Base-by-base conservation (phyloP, 805 yeast genomes). In the Saccharomycopsis javanensis region DNA sequence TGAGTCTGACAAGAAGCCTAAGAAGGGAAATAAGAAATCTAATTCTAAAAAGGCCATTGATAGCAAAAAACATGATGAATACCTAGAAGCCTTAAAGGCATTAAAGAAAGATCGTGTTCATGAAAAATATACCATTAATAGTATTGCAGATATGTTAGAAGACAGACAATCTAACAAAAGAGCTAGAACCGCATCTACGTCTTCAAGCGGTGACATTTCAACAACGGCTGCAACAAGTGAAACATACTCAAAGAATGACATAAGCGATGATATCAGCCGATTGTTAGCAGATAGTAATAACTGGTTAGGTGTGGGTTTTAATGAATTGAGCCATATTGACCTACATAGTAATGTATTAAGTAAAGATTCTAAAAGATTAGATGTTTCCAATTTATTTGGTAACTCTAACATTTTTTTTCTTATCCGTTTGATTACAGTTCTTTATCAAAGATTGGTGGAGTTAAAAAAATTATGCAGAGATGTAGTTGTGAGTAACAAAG, bases 401-500 rank as follows among this genome's bases (percentile, higher is more conserved):
- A 91, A 92, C 70, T 85, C 96, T 4, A 83, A 91, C 57, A 80
- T 91, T 38, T 94, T 94, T 67, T 87, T 90, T 34, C 90, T 94
- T 65, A 81, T 90, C 79, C 87, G 99, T 64, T 86, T 86, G 64
- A 74, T 91, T 68, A 82, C 88, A 61, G 86, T 88, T 2, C 71
- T 94, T 23, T 92, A 88, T 68, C 86, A 82, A 65, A 80, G 99
- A 64, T 74, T 94, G 58, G 71, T 73, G 25, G 96, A 90, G 65
- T 81, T 91, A 55, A 92, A 92, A 72, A 69, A 71, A 15, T 73
- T 87, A 72, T 84, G 88, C 66, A 79, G 75, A 2, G 79, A 72
- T n/a, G 13, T 53, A 15, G 55, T 28, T 20, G 95, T 87, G 3
- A 76, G 85, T n/a, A 73, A 76, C 46, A 97, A 92, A 57, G 77